These are phyloP conservation scores for Limonium bicolor DNA, from an alignment of 148 eudicot genomes.

Conservation along the genomic window DNA sequence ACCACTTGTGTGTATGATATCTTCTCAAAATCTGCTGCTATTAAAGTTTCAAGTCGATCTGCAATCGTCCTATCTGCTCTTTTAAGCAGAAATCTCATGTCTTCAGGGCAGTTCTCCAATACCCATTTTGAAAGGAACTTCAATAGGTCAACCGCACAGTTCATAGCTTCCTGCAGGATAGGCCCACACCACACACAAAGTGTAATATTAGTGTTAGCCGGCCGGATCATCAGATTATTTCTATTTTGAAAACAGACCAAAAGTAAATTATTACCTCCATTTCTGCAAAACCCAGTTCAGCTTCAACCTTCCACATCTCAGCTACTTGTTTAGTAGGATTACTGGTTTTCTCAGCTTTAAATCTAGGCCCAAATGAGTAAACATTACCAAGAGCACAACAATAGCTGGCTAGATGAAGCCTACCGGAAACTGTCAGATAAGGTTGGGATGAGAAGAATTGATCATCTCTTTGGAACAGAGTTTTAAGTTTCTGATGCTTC, in stretches of 20 bases:
- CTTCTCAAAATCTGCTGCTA: constrained; percentile 33
- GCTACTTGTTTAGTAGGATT: constrained; percentile 51
- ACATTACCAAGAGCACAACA: constrained; percentile 89
- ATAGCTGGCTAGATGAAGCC: constrained; percentile 84
- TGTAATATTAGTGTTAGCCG: too few species aligned
- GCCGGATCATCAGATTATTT: too few species aligned
- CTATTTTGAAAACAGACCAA: too few species aligned
- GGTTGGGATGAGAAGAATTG: constrained; percentile 60
- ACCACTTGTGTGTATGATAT: constrained; percentile 66
- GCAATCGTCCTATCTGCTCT: constrained; percentile 42
- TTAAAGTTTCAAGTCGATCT: constrained; percentile 42
- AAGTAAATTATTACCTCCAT: constrained; percentile 55
- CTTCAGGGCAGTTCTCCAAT: constrained; percentile 43
- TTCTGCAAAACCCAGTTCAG: constrained; percentile 85
- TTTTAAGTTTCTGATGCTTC: constrained; percentile 7
- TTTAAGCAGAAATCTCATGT: constrained; percentile 53
- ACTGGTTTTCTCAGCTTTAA: constrained; percentile 38
- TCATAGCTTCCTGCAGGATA: constrained; percentile 75
- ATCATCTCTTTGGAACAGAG: constrained; percentile 26
- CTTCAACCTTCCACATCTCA: constrained; percentile 88
- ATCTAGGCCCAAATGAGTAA: constrained; percentile 84
- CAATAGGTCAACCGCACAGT: constrained; percentile 56
- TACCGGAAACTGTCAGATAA: constrained; percentile 55
- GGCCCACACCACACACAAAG: too few species aligned
- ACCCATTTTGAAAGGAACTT: constrained; percentile 63